These are phyloP conservation scores for Aspergillus bertholletiae DNA, from an alignment of 495 filamentous ascomycete species.

Conservation along the genomic window DNA sequence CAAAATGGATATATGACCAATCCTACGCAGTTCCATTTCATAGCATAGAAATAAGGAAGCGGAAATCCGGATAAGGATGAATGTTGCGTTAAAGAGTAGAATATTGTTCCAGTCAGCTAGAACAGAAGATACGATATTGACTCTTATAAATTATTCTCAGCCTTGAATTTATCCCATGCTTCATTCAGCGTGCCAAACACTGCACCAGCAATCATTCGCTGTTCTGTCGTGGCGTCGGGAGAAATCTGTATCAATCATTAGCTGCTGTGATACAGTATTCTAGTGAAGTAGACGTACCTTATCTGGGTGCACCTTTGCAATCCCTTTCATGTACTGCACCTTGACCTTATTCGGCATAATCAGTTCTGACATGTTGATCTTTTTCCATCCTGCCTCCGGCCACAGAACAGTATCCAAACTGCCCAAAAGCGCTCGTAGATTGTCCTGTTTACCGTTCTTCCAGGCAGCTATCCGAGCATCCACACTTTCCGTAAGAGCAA, in stretches of 20 bases:
- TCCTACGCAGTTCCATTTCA: not conserved
- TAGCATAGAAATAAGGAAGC: not conserved
- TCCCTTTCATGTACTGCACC: slow-evolving; percentile 97
- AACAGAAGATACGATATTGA: not conserved
- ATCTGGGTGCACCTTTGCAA: slow-evolving; percentile 96
- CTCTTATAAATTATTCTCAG: slow-evolving; percentile 63
- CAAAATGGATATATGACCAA: not conserved
- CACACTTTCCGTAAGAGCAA: slow-evolving; percentile 80
- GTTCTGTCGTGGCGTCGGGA: slow-evolving; percentile 86
- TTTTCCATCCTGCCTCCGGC: slow-evolving; percentile 93
- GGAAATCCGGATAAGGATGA: slow-evolving; percentile 2
- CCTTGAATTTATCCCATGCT: slow-evolving; percentile 97
- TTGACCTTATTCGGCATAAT: slow-evolving; percentile 91
- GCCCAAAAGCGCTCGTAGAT: slow-evolving; percentile 81
- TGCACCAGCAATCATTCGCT: slow-evolving; percentile 83
- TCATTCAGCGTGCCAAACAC: slow-evolving; percentile 95
- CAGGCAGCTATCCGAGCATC: slow-evolving; percentile 73
- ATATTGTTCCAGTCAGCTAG: not conserved
- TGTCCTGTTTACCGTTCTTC: slow-evolving; percentile 87
- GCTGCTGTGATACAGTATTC: not conserved
- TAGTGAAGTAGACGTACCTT: slow-evolving; percentile 62
- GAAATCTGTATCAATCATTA: slow-evolving; percentile 57
- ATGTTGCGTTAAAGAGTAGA: slow-evolving; percentile 8
- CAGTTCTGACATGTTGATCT: slow-evolving; percentile 88
- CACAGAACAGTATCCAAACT: slow-evolving; percentile 88